These are phyloP conservation scores for Erigeron canadensis DNA, from an alignment of 129 eudicot species.

Conservation along the genomic window DNA sequence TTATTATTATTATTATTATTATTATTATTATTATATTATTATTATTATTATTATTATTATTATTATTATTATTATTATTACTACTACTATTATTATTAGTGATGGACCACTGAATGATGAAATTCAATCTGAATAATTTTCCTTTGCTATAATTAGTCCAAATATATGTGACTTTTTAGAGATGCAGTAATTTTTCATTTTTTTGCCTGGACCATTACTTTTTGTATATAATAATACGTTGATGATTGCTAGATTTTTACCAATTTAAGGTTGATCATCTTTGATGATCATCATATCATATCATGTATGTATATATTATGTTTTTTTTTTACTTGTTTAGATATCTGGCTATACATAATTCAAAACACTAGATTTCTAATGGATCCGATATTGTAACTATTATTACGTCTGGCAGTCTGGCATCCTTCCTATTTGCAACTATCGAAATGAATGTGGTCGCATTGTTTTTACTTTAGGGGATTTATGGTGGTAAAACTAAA, in stretches of 20 bases:
- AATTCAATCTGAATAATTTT: slow-evolving; percentile 12
- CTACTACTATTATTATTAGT: slow-evolving; percentile 9
- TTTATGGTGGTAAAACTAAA: slow-evolving; percentile 6
- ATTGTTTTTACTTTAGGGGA: slow-evolving; percentile 14
- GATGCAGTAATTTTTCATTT: slow-evolving; percentile 28
- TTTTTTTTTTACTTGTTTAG: slow-evolving; percentile 5
- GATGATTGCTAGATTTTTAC: neutral
- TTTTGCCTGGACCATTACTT: slow-evolving; percentile 26
- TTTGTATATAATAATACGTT: neutral
- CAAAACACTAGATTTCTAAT: slow-evolving; percentile 16
- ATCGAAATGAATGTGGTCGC: slow-evolving; percentile 18
- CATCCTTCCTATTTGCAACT: neutral
- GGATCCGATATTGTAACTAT: slow-evolving; percentile 7
- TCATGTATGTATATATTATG: too few species aligned
- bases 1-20: neutral
- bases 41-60: neutral
- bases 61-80: neutral
- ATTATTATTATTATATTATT: neutral
- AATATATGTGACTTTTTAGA: slow-evolving; percentile 19
- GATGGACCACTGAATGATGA: slow-evolving; percentile 38
- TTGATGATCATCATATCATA: too few species aligned
- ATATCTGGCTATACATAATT: neutral
- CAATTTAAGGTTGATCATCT: neutral
- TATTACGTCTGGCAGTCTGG: neutral
- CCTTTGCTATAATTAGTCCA: slow-evolving; percentile 22